phyloP scores from a whole-genome alignment of 2,329 filamentous ascomycete species.

The Alternaria incomplexa region DNA sequence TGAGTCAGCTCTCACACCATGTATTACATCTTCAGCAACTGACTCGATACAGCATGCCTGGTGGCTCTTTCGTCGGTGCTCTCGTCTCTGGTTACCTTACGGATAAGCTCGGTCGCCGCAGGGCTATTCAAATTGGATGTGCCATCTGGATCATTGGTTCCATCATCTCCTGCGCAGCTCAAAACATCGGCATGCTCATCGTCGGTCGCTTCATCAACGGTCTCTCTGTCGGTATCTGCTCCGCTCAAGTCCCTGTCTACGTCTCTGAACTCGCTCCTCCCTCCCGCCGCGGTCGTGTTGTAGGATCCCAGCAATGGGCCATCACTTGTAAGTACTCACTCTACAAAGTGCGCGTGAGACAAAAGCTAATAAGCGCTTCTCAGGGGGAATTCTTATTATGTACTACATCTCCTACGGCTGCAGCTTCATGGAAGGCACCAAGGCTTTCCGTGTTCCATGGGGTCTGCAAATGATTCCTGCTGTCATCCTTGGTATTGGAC shows the following conservation, averaged over 20 bases:
- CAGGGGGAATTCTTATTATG: conserved; percentile 43
- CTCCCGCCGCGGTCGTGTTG: conserved; percentile 66
- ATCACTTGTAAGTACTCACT: conserved; percentile 53
- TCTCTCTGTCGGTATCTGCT: conserved; percentile 74
- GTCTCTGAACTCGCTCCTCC: conserved; percentile 69
- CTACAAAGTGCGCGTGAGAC: background rate
- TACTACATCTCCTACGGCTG: conserved; percentile 45
- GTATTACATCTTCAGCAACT: background rate
- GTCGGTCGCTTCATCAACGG: conserved; percentile 75
- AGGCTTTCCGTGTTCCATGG: conserved; percentile 49
- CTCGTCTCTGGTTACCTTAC: conserved; percentile 65
- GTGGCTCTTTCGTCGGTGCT: conserved; percentile 71
- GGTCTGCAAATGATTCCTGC: conserved; percentile 48
- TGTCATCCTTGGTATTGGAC: conserved; percentile 52
- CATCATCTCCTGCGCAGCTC: conserved; percentile 66
- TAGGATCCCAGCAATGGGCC: conserved; percentile 75
- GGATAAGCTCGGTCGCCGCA: conserved; percentile 62
- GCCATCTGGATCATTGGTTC: conserved; percentile 65
- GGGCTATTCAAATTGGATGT: conserved; percentile 60
- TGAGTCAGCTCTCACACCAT: background rate
- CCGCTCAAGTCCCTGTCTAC: conserved; percentile 72
- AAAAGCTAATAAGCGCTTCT: background rate
- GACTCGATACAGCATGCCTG: conserved; percentile 60
- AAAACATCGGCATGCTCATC: conserved; percentile 74
- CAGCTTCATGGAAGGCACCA: conserved; percentile 38